A percentile compares a stretch with the other conserved stretches of the same genome.
These are phyloP conservation scores for Diplodia scrobiculata DNA, from an alignment of 2,329 filamentous ascomycete species.

Conservation along the genomic window DNA sequence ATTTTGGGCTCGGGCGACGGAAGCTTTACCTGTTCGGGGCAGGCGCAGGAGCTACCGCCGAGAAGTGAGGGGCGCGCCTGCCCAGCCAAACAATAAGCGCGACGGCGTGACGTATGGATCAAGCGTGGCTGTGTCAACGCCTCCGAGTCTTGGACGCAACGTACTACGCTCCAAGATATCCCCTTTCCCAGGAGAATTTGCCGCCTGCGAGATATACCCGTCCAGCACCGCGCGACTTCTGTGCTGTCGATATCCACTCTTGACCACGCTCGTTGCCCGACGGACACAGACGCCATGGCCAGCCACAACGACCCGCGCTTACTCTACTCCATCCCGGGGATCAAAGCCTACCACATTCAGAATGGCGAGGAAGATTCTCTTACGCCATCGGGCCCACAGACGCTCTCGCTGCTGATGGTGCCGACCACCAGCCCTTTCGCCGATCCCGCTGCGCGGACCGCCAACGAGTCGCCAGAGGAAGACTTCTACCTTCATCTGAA, in stretches of 20 bases:
- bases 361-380: conserved; percentile 82
- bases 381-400: conserved; percentile 84
- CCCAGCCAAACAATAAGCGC: conserved; percentile 1
- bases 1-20: background rate
- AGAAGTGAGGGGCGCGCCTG: background rate
- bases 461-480: conserved; percentile 60
- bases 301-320: conserved; percentile 59
- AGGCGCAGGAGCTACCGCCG: background rate
- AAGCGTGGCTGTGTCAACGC: conserved; percentile 18
- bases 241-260: background rate
- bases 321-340: conserved; percentile 70
- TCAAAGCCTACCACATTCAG: conserved; percentile 87
- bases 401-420: conserved; percentile 91
- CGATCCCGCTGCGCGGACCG: conserved; percentile 59
- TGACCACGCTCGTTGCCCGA: conserved; percentile 7
- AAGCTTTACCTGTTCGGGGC: background rate
- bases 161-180: conserved; percentile 17
- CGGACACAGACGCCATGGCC: conserved; percentile 44
- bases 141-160: conserved; percentile 13
- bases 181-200: background rate
- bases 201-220: conserved; percentile 10
- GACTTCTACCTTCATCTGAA: conserved; percentile 98
- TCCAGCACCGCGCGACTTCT: no score
- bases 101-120: conserved; percentile 17
- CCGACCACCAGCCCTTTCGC: conserved; percentile 76